A percentile compares a stretch with the other conserved stretches of the same genome.
phyloP scores from a whole-genome alignment of 345 rosid species.

The Psidium friedrichsthalianum region DNA sequence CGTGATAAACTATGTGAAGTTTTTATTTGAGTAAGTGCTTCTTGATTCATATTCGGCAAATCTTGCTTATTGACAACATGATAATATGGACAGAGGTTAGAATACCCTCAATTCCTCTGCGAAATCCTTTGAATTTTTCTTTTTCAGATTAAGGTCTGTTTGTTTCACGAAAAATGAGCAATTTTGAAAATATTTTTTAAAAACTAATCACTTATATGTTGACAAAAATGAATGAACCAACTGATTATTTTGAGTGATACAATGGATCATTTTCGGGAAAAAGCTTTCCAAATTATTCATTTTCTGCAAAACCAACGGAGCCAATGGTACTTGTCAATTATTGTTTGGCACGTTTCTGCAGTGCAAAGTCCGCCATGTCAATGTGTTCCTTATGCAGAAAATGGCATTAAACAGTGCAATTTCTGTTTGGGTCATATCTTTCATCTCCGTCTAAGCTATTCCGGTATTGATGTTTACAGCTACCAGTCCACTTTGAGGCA shows the following conservation, averaged over 20 bases:
- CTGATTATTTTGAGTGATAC: too few species aligned
- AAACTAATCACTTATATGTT: too few species aligned
- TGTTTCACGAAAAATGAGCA: too few species aligned
- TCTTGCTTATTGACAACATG: not conserved
- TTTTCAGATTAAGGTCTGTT: too few species aligned
- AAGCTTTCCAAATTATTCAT: too few species aligned
- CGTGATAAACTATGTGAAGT: conserved; percentile 89
- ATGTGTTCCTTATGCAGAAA: not conserved
- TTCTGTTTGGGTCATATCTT: not conserved
- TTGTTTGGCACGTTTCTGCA: not conserved
- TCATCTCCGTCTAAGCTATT: not conserved
- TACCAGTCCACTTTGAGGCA: conserved; percentile 74
- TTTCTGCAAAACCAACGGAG: too few species aligned
- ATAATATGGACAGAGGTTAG: not conserved
- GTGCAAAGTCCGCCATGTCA: not conserved
- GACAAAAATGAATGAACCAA: too few species aligned
- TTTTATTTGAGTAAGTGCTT: conserved; percentile 77
- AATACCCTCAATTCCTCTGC: not conserved
- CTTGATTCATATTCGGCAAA: not conserved
- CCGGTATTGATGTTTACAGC: conserved; percentile 22
- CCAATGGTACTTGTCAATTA: not conserved
- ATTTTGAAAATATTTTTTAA: too few species aligned
- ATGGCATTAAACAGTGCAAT: not conserved
- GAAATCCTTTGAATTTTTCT: not conserved
- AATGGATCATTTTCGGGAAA: too few species aligned